Conservation (phyloP, 441 rosid genomes). For the Euphorbia celastroides region DNA sequence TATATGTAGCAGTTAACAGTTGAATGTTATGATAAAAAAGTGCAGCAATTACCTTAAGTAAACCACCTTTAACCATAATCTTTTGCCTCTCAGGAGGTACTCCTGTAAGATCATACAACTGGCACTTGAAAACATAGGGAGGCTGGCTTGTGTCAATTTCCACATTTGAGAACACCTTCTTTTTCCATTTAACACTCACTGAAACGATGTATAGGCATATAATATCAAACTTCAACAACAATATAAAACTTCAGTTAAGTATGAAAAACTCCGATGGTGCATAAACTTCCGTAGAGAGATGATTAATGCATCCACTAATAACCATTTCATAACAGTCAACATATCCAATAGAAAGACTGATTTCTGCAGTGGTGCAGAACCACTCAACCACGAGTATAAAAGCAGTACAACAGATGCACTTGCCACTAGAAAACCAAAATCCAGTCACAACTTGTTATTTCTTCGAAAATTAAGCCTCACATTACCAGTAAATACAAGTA, state of each 20-base stretch:
- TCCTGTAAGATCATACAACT: conserved; percentile 84
- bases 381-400: not conserved
- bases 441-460: not conserved
- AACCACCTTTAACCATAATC: conserved; percentile 97
- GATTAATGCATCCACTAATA: not conserved
- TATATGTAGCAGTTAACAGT: not conserved
- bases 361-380: not conserved
- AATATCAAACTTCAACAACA: not conserved
- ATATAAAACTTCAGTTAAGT: not conserved
- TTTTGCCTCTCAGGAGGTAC: conserved; percentile 98
- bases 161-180: conserved; percentile 72
- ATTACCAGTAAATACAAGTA: not conserved
- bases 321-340: not conserved
- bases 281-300: not conserved
- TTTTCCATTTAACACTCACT: conserved; percentile 97
- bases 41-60: conserved; percentile 56
- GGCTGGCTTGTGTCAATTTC: conserved; percentile 77
- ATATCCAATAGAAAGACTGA: not conserved
- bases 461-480: not conserved
- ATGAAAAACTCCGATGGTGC: not conserved
- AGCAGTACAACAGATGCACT: not conserved
- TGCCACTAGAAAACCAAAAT: not conserved
- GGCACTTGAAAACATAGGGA: conserved; percentile 82
- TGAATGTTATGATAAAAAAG: not conserved
- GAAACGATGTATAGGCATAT: conserved; percentile 12